phyloP scores from a whole-genome alignment of 2,329 filamentous ascomycete species.

The Keithomyces neogunnii region DNA sequence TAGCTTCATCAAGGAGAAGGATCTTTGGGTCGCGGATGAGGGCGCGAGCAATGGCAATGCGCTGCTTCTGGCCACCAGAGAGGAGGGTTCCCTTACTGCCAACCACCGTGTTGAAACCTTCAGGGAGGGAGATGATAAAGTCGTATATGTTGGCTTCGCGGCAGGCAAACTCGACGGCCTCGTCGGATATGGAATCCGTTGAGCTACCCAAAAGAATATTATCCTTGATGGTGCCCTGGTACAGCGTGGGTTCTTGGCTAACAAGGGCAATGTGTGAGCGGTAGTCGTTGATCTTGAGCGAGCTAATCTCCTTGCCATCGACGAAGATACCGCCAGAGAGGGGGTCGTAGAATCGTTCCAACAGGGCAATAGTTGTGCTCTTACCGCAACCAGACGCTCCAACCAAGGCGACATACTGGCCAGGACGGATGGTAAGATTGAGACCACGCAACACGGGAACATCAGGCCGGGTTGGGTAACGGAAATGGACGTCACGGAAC shows the following conservation, averaged over 20 bases:
- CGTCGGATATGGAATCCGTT: slow-evolving; percentile 59
- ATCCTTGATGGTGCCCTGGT: slow-evolving; percentile 84
- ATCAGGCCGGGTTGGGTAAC: slow-evolving; percentile 84
- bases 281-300: slow-evolving; percentile 79
- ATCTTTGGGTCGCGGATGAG: slow-evolving; percentile 87
- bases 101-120: slow-evolving; percentile 78
- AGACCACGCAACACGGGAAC: slow-evolving; percentile 86
- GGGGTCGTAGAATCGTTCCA: slow-evolving; percentile 93
- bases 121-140: slow-evolving; percentile 77
- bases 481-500: slow-evolving; percentile 88
- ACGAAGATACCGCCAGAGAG: slow-evolving; percentile 71
- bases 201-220: slow-evolving; percentile 78
- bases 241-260: slow-evolving; percentile 88
- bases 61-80: slow-evolving; percentile 89
- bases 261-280: slow-evolving; percentile 78
- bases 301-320: slow-evolving; percentile 74
- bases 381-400: slow-evolving; percentile 95
- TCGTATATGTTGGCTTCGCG: slow-evolving; percentile 89
- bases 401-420: slow-evolving; percentile 81
- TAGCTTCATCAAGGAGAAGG: slow-evolving; percentile 75
- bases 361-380: slow-evolving; percentile 80
- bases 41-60: slow-evolving; percentile 86
- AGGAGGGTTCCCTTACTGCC: slow-evolving; percentile 80
- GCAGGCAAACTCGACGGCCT: slow-evolving; percentile 68
- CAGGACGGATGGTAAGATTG: slow-evolving; percentile 63